phyloP scores from a whole-genome alignment of 805 yeast species.

The Lipomyces yamanashiensis region DNA sequence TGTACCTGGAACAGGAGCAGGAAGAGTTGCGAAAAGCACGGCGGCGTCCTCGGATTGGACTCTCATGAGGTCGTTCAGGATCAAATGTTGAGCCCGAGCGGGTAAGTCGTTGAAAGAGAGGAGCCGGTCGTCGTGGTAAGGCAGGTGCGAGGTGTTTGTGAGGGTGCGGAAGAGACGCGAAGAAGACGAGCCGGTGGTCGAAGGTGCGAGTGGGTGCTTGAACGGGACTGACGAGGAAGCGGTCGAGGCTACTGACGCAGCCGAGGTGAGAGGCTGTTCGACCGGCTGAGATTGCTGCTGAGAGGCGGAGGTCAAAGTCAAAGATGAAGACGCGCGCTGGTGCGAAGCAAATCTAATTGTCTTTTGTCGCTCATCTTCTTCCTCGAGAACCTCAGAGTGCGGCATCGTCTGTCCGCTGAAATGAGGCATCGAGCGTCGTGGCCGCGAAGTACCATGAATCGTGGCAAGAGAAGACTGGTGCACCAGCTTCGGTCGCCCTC shows the following conservation, averaged over 20 bases:
- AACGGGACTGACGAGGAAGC: constrained; percentile 1
- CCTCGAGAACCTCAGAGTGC: constrained; percentile 42
- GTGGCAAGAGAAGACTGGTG: constrained; percentile 31
- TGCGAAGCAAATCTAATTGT: constrained; percentile 31
- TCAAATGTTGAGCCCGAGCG: constrained; percentile 85
- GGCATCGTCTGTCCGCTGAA: constrained; percentile 45
- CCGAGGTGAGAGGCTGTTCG: neutral
- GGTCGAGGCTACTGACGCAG: constrained; percentile 7
- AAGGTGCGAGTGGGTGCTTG: constrained; percentile 23
- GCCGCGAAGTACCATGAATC: constrained; percentile 18
- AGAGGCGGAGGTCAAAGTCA: neutral
- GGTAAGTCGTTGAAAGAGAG: constrained; percentile 83
- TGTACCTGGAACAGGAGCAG: constrained; percentile 84
- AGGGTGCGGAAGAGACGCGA: constrained; percentile 39
- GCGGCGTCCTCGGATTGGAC: constrained; percentile 65
- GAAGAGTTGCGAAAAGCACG: constrained; percentile 84
- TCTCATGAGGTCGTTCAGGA: constrained; percentile 83
- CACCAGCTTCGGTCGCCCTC: constrained; percentile 19
- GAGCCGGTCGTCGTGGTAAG: constrained; percentile 35
- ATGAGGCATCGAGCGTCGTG: constrained; percentile 40
- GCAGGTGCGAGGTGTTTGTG: constrained; percentile 10
- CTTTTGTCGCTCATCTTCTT: constrained; percentile 38
- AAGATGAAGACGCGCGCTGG: constrained; percentile 6
- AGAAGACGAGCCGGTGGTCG: constrained; percentile 17
- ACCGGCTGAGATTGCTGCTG: neutral